A percentile compares a stretch with the other conserved stretches of the same genome.
Evolutionary conservation across 495 filamentous ascomycete genomes (phyloP).

Genomic region (Ascobolus immersus): DNA sequence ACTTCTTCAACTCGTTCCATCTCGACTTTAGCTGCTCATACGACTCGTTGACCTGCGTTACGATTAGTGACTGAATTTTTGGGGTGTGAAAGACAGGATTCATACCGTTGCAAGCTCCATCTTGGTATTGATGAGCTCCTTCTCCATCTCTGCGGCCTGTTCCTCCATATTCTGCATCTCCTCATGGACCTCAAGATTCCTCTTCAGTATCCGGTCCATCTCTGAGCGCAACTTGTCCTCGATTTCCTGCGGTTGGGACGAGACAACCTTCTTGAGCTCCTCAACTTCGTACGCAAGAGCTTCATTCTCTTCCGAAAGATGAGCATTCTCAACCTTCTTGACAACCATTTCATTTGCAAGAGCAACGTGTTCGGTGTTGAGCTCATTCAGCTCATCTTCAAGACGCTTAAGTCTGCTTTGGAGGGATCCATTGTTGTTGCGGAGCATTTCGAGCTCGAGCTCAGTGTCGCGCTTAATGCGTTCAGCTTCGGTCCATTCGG

Average conservation of each 20-base stretch:
- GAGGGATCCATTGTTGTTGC: slow-evolving; percentile 35
- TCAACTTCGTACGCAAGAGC: slow-evolving; percentile 54
- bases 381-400: slow-evolving; percentile 69
- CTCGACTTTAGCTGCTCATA: slow-evolving; percentile 54
- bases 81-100: slow-evolving; percentile 2
- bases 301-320: slow-evolving; percentile 68
- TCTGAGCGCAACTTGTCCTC: slow-evolving; percentile 59
- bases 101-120: slow-evolving; percentile 84
- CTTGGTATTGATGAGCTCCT: slow-evolving; percentile 76
- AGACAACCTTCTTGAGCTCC: slow-evolving; percentile 59
- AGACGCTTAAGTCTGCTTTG: slow-evolving; percentile 47
- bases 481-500: slow-evolving; percentile 80
- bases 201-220: slow-evolving; percentile 76
- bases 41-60: slow-evolving; percentile 36
- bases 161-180: slow-evolving; percentile 78
- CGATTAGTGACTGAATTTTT: slow-evolving; percentile 3
- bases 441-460: slow-evolving; percentile 51
- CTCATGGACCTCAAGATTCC: slow-evolving; percentile 81
- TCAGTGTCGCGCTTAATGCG: slow-evolving; percentile 54
- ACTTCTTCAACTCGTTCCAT: slow-evolving; percentile 57
- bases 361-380: slow-evolving; percentile 78
- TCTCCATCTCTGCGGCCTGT: slow-evolving; percentile 81
- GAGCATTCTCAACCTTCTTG: slow-evolving; percentile 79
- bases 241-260: slow-evolving; percentile 70
- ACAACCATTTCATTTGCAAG: slow-evolving; percentile 74